phyloP scores from a whole-genome alignment of 208 protist genomes.

The Phytomonas francai region DNA sequence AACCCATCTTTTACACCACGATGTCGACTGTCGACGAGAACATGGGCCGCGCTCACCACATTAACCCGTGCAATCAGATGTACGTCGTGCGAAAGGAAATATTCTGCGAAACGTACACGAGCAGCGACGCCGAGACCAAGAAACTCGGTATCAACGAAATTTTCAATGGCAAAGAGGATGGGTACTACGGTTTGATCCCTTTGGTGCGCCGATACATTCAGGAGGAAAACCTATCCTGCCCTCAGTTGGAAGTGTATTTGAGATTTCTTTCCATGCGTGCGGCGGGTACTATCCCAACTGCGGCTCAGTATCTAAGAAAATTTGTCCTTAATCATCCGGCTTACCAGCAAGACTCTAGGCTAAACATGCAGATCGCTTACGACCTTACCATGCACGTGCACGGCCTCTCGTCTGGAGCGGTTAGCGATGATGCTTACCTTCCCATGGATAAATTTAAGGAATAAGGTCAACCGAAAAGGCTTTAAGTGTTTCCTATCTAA shows the following conservation, averaged over 20 bases:
- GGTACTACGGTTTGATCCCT: slow-evolving; percentile 92
- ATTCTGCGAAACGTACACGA: slow-evolving; percentile 32
- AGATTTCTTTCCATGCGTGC: slow-evolving; percentile 91
- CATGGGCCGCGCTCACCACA: slow-evolving; percentile 90
- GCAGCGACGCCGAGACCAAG: slow-evolving; percentile 43
- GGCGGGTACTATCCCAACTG: slow-evolving; percentile 88
- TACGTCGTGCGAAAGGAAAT: slow-evolving; percentile 95
- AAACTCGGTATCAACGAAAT: slow-evolving; percentile 93
- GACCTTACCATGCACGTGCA: slow-evolving; percentile 80
- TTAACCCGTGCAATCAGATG: slow-evolving; percentile 78
- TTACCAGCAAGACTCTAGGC: slow-evolving; percentile 94
- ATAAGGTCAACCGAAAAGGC: slow-evolving; percentile 21
- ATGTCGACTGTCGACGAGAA: slow-evolving; percentile 97
- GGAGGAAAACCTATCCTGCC: slow-evolving; percentile 13
- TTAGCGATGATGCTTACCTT: slow-evolving; percentile 45
- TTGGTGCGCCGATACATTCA: slow-evolving; percentile 87
- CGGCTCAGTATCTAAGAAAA: slow-evolving; percentile 90
- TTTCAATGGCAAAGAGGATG: slow-evolving; percentile 88
- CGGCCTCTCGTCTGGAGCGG: slow-evolving; percentile 32
- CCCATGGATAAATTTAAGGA: slow-evolving; percentile 33
- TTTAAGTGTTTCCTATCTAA: not conserved
- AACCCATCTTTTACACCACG: slow-evolving; percentile 94
- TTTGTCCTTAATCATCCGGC: slow-evolving; percentile 91
- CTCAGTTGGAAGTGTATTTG: slow-evolving; percentile 82
- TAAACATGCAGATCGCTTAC: slow-evolving; percentile 84